Evolutionary conservation across 208 protist genomes (phyloP), one percentile per base, ranked within the genome.

Genomic region (Leishmania major): DNA sequence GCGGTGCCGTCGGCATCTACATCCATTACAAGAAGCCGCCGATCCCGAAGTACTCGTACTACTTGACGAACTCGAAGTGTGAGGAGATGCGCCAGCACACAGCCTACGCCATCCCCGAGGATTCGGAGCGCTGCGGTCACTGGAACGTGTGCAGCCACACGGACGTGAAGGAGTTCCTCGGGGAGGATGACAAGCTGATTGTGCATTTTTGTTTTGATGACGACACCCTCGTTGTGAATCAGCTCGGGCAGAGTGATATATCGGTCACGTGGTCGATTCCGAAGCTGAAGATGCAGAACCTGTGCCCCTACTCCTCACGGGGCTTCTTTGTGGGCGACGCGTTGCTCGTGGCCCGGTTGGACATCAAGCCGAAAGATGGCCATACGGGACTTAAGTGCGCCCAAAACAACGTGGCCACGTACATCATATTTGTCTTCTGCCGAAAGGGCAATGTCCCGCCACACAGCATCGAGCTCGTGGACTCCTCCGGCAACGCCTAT

Each of bases 41-140:
- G 45, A 96, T 98, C 66, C 95, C 95, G 53, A 98, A 98, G 88
- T 98, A 97, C 88, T 94, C 91, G 53, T 98, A 96, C 89, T 92
- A 92, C 86, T 95, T 97, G 64, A 74, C 83, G 40, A 97, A 97
- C 83, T 85, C 73, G 6, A 76, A 88, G 51, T 83, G 87, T 8
- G 80, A 93, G 71, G 67, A 88, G 55, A 94, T 96, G 92, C 89
- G 94, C 10, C 94, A 97, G 86, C 94, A 98, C 83, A 98, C 95
- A 25, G 95, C 95, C 1, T 92, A 98, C 87, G 95, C 91, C 3
- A 95, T 97, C 71, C 94, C 93, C 6, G 66, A 71, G 0, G 84
- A 90, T n/a, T 86, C 91, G 53, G 89, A 97, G 84, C 92, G 95
- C 6, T 98, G 95, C 83, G 95, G 95, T 10, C 94, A 98, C 82